Conservation (phyloP, 2,329 filamentous ascomycete genomes). For the Xylaria sp. region DNA sequence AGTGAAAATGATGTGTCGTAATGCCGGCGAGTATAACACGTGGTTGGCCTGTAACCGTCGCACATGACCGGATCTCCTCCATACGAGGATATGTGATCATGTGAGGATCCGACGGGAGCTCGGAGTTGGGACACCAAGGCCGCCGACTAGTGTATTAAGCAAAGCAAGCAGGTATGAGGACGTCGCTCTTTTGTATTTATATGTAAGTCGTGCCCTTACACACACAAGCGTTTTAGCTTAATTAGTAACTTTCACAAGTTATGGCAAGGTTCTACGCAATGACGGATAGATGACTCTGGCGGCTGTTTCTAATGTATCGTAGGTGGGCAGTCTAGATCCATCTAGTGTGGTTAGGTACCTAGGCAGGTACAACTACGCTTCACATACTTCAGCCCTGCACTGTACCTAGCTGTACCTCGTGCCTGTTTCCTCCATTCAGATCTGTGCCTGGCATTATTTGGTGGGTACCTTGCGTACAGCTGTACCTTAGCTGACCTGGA, state of each 20-base stretch:
- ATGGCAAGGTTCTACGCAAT: background rate
- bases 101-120: background rate
- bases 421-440: conserved; percentile 20
- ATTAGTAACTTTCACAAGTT: too few relatives aligned
- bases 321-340: background rate
- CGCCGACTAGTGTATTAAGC: too few relatives aligned
- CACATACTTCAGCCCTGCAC: background rate
- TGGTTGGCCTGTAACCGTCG: conserved; percentile 14
- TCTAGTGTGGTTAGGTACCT: background rate
- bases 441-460: conserved; percentile 32
- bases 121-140: too few relatives aligned
- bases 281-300: too few relatives aligned
- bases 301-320: too few relatives aligned
- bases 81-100: background rate
- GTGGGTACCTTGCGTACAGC: conserved; percentile 27
- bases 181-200: background rate
- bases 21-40: conserved; percentile 1
- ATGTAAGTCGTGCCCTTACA: background rate
- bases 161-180: background rate
- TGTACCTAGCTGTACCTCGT: conserved; percentile 10
- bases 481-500: conserved; percentile 20
- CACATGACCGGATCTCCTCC: conserved; percentile 19
- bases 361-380: background rate
- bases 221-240: too few relatives aligned
- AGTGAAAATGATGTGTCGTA: conserved; percentile 9